Evolutionary conservation across 2,329 filamentous ascomycete species (phyloP), one percentile per base, ranked within the genome.

Genomic region (Phaeosphaeriaceae sp.): DNA sequence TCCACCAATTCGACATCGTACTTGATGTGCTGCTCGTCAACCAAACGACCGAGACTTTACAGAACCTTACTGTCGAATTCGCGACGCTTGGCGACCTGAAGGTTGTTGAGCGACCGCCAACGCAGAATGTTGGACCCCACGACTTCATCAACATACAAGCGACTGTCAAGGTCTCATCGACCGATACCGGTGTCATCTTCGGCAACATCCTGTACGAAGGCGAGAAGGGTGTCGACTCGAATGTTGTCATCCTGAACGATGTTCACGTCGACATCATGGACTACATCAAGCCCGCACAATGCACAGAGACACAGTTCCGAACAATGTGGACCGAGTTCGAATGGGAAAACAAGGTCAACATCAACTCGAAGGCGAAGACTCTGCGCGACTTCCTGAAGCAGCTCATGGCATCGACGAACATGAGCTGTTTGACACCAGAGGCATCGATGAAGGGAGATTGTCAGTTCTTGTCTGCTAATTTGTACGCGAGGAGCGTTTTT

Each of bases 311-410:
- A 11, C 93, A 98, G 74, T 99, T 99, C 89, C 89, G 95, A 60
- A 97, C 93, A n/a, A 99, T 99, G 95, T 99, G 95, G 95, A 99
- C 95, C 40, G 95, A 99, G 77, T 99, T 99, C 68, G 95, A 99
- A 78, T 99, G 95, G 95, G 95, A 99, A 85, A 99, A 99, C 83
- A 99, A 99, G 87, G 94, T 99, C 79, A 99, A 99, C 82, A 98
- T 99, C 82, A 97, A 97, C 81, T 96, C 92, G 65, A 98, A 97
- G 85, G 93, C 92, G 67, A 97, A 94, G 83, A 91, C 88, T 26
- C 84, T 99, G 61, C 88, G 94, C 51, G 93, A 96, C 21, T 99
- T 99, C 87, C 82, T 99, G 65, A 90, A 92, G 69, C 91, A 97
- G 77, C 84, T 99, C 60, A 98, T 98, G 95, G 93, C 93, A 61